phyloP scores from a whole-genome alignment of 768 basidiomycete species.

The Boletus subparvulus region DNA sequence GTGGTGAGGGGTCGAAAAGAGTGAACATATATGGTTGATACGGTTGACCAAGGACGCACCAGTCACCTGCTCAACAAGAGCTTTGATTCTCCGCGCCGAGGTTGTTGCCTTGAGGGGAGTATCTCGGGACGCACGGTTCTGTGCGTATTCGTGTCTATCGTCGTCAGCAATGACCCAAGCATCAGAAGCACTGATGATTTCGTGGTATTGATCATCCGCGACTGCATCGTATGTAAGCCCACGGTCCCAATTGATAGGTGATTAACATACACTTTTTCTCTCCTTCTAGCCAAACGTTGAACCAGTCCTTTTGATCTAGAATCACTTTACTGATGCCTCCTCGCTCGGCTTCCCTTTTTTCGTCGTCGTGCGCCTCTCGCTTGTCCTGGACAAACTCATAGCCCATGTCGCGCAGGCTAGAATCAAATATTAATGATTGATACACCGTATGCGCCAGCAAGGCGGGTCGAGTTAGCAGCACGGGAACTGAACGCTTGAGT shows the following conservation, averaged over 20 bases:
- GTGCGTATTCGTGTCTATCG: conserved; percentile 46
- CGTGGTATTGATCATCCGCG: conserved; percentile 81
- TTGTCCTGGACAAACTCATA: conserved; percentile 49
- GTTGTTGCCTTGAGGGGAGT: conserved; percentile 67
- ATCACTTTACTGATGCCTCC: conserved; percentile 81
- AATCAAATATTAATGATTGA: conserved; percentile 87
- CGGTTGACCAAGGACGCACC: conserved; percentile 43
- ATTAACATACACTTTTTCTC: conserved; percentile 78
- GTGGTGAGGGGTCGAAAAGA: neutral
- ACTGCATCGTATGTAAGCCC: conserved; percentile 47
- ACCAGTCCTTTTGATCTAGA: conserved; percentile 85
- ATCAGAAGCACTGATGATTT: conserved; percentile 74
- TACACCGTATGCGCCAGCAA: conserved; percentile 95
- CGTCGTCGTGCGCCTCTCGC: conserved; percentile 9
- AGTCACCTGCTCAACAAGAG: conserved; percentile 88
- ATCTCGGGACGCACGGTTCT: conserved; percentile 14
- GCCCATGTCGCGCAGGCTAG: conserved; percentile 68
- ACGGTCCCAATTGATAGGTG: neutral
- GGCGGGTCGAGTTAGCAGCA: conserved; percentile 73
- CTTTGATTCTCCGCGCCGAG: conserved; percentile 80
- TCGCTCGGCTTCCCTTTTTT: conserved; percentile 46
- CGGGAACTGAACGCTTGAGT: conserved; percentile 69
- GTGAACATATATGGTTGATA: neutral
- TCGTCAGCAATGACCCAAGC: conserved; percentile 86
- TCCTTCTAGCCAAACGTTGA: conserved; percentile 83